Conservation (phyloP, 495 filamentous ascomycete genomes). For the Penicillium manginii region DNA sequence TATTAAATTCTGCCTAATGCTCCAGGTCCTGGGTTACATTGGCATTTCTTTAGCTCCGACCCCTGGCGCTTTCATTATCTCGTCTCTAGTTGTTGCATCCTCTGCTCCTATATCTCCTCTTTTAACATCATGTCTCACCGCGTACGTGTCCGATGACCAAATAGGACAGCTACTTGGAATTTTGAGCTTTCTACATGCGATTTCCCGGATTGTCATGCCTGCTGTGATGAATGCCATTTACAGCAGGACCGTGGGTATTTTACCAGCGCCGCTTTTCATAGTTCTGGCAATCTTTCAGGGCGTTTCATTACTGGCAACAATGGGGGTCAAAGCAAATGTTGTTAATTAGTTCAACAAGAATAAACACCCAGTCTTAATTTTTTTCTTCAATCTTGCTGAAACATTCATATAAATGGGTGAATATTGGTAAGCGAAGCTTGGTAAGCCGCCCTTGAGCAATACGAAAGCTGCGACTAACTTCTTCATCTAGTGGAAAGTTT, state of each 20-base stretch:
- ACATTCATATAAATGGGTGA: too few relatives aligned
- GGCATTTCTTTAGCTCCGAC: background rate
- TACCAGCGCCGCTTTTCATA: constrained; percentile 8
- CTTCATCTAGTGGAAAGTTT: too few relatives aligned
- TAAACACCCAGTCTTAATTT: too few relatives aligned
- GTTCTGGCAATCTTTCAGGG: constrained; percentile 1
- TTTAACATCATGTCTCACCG: constrained; percentile 12
- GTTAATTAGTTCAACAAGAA: too few relatives aligned
- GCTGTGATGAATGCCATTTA: constrained; percentile 12
- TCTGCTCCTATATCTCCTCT: constrained; percentile 9
- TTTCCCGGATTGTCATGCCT: constrained; percentile 7
- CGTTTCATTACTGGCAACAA: too few relatives aligned
- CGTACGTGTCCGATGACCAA: constrained; percentile 7
- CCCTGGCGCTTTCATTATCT: constrained; percentile 1
- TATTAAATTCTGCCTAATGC: background rate
- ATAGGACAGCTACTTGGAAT: constrained; percentile 9
- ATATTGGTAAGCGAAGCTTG: too few relatives aligned
- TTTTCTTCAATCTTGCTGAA: too few relatives aligned
- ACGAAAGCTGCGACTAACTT: too few relatives aligned
- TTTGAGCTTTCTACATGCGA: constrained; percentile 17
- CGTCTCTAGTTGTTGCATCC: constrained; percentile 10
- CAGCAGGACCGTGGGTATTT: constrained; percentile 9
- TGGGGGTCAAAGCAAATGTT: too few relatives aligned
- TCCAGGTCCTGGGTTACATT: constrained; percentile 8
- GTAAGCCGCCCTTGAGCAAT: too few relatives aligned